Base-by-base conservation (phyloP, 352 stramenopile genomes). In the Phytophthora macrochlamydospora region DNA sequence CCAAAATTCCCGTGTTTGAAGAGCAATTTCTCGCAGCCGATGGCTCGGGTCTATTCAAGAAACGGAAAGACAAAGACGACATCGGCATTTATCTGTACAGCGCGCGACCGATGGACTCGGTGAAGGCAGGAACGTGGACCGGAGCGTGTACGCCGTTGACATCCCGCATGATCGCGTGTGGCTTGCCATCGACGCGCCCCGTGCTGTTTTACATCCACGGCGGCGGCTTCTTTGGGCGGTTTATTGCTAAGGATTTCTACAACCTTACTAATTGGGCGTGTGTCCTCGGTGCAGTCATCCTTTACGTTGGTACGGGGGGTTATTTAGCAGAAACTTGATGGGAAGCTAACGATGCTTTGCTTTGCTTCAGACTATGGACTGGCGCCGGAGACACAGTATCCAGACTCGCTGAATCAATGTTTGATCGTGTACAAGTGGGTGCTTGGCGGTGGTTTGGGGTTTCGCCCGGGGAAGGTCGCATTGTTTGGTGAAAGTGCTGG, bases 161-260 rank as follows among this genome's bases (percentile, higher is more conserved):
- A 1, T 74, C 72, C 0, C 59, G 75, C 37, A 93, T 96, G 85
- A 81, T 92, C 28, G 69, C 71, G 2, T 91, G 85, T 28, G 88
- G 88, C 0, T 74, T 96, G 30, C 88, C 88, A 0, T 79, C 78
- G 2, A 71, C 80, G 7, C 74, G 83, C 0, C 88, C 86, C 0
- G 89, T 96, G 48, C 71, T 97, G 0, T 65, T 97, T 9, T 97
- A 97, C 54, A 88, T 96, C 35, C 90, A 97, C 45, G 90, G 90
- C 24, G 90, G 90, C 9, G 90, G 88, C 2, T 97, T 95, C 60
- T 94, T 97, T 44, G 88, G 85, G 0, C 81, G 86, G n/a, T 95
- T 95, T 64, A 90, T 96, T 56, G 88, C 86, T 8, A 93, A 93
- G 53, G 89, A 96, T 59, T 87, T 88, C 7, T 78, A 90, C 48